These are phyloP conservation scores for Entelexis sorbosivorans DNA, from an alignment of 1,139 yeast species.

Conservation along the genomic window DNA sequence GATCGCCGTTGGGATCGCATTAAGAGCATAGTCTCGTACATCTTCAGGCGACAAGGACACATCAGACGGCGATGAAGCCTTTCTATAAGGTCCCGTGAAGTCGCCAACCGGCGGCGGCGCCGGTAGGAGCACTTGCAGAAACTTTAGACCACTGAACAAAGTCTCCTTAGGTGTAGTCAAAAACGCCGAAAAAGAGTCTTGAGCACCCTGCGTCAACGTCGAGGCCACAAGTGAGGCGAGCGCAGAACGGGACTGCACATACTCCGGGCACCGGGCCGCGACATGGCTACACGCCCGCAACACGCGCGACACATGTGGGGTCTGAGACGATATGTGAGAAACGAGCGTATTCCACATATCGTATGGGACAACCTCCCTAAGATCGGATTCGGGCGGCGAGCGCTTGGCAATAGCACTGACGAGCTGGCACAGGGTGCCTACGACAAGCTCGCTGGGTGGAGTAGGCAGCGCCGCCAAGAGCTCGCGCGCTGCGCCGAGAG, in stretches of 20 bases:
- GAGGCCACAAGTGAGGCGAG: conserved; percentile 10
- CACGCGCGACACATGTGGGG: conserved; percentile 17
- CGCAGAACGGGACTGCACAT: conserved; percentile 8
- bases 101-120: conserved; percentile 11
- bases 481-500: conserved; percentile 49
- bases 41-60: conserved; percentile 19
- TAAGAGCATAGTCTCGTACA: conserved; percentile 37
- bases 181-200: conserved; percentile 11
- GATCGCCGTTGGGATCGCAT: conserved; percentile 49
- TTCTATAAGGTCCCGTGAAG: conserved; percentile 18
- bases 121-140: conserved; percentile 18
- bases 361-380: conserved; percentile 22
- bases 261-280: conserved; percentile 13
- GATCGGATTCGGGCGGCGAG: conserved; percentile 37
- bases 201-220: conserved; percentile 8
- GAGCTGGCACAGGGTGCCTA: conserved; percentile 56
- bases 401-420: conserved; percentile 43
- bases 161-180: conserved; percentile 19
- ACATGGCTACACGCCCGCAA: conserved; percentile 16
- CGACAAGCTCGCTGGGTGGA: conserved; percentile 60
- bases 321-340: conserved; percentile 26
- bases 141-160: conserved; percentile 15
- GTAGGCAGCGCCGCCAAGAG: conserved; percentile 50
- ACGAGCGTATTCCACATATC: conserved; percentile 33
- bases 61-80: neutral